Base-by-base conservation (phyloP, 495 filamentous ascomycete species). In the Paragyromitra xinjiangensis region DNA sequence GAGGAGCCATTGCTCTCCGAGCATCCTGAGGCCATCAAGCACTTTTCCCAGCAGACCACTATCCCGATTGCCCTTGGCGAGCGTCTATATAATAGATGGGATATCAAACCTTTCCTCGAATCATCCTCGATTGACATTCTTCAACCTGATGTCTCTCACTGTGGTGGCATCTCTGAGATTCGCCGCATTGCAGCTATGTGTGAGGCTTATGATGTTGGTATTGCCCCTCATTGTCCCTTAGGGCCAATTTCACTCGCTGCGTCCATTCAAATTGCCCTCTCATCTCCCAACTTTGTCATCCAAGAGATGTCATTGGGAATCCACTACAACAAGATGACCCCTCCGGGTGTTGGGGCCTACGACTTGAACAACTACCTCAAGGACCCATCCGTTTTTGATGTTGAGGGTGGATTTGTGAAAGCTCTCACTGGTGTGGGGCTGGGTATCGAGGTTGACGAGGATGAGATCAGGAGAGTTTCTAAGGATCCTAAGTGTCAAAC, bases 251-350 rank as follows among this genome's bases (percentile, higher is more conserved):
- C 92, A 0, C 83, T 94, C 51, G 92, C 92, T 1, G 92, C 92
- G 11, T 90, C 88, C 76, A 85, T 93, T 78, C 91, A 93, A 80
- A 87, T 93, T 34, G 90, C 88, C 44, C 84, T 90, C 44, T 82
- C 85, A 11, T 89, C 86, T 40, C 85, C 91, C 1, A 94, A 94
- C 80, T 93, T 93, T 81, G 89, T 87, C 42, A 94, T 94, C 63
- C 92, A 93, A 83, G 92, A 94, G 85, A 94, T 94, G 92, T 89
- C 88, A 67, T 77, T 92, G 62, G 92, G 91, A 0, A 94, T 94
- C 65, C 92, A 94, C 83, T 94, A 94, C 81, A 94, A 93, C 78
- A 84, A 84, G 19, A 88, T 88, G 78, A 82, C 58, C 16, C 77
- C 78, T 19, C 19, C 67, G 12, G 89, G 87, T 48, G 88, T 83